phyloP scores from a whole-genome alignment of 495 filamentous ascomycete genomes.

The Immersiella caudata region DNA sequence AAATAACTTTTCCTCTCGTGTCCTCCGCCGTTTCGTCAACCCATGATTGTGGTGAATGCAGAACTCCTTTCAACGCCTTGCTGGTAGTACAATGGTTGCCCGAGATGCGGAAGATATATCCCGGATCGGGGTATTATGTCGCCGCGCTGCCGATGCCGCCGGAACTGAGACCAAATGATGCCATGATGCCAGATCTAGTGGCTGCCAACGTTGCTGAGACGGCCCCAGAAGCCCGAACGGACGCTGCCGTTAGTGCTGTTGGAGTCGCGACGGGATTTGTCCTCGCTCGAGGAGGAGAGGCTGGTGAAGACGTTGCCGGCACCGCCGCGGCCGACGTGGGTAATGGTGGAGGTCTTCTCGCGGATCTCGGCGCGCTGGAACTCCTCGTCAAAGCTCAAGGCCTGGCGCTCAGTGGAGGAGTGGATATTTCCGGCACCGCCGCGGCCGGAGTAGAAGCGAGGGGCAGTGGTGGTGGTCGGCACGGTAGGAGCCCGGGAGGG shows the following conservation, averaged over 20 bases:
- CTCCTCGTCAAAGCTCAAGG: conserved; percentile 93
- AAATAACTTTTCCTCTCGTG: conserved; percentile 9
- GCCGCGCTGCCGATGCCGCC: background rate
- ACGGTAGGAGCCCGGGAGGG: conserved; percentile 33
- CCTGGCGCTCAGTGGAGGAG: conserved; percentile 62
- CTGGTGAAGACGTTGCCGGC: conserved; percentile 71
- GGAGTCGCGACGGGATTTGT: conserved; percentile 37
- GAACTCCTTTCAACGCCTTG: background rate
- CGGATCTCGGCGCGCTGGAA: conserved; percentile 64
- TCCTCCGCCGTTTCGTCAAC: background rate
- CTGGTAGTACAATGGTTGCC: conserved; percentile 6
- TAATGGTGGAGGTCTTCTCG: conserved; percentile 58
- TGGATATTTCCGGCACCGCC: conserved; percentile 91
- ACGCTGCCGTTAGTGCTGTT: conserved; percentile 34
- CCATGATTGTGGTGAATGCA: background rate
- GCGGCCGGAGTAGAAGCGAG: conserved; percentile 76
- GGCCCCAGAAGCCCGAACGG: conserved; percentile 19
- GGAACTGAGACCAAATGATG: background rate
- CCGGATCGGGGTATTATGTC: background rate
- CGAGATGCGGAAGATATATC: background rate
- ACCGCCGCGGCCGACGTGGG: conserved; percentile 85
- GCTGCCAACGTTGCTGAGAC: conserved; percentile 21
- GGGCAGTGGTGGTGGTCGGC: conserved; percentile 40
- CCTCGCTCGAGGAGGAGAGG: conserved; percentile 13
- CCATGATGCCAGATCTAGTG: background rate